phyloP scores from a whole-genome alignment of 225 moss, liverwort and hornwort species.

The Polytrichum formosum region DNA sequence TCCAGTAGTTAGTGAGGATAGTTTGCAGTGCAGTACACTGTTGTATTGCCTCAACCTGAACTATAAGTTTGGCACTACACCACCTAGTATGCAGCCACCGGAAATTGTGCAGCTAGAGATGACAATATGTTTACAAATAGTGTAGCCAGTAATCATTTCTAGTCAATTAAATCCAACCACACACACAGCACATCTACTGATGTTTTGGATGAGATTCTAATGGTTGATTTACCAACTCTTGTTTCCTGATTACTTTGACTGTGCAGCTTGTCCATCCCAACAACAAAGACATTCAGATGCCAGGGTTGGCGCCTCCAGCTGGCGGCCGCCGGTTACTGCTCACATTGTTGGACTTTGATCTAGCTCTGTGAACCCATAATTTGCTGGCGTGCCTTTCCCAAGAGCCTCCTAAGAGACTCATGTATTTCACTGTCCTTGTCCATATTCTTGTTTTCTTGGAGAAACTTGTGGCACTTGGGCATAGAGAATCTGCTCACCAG shows the following conservation, averaged over 20 bases:
- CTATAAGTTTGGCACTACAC: too few relatives aligned
- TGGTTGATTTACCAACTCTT: background rate
- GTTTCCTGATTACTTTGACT: conserved; percentile 7
- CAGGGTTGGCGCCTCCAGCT: conserved; percentile 62
- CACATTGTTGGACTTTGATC: conserved; percentile 14
- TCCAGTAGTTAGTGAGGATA: too few relatives aligned
- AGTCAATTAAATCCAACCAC: too few relatives aligned
- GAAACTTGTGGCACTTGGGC: background rate
- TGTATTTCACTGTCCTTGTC: background rate
- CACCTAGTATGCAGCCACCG: too few relatives aligned
- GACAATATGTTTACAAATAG: too few relatives aligned
- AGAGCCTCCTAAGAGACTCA: background rate
- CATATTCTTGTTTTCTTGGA: background rate
- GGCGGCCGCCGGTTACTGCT: conserved; percentile 36
- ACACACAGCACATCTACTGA: too few relatives aligned
- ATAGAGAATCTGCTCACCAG: background rate
- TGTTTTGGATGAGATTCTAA: too few relatives aligned
- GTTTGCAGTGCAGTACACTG: too few relatives aligned
- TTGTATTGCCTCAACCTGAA: too few relatives aligned
- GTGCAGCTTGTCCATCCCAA: conserved; percentile 82
- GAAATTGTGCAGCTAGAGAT: too few relatives aligned
- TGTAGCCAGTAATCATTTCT: too few relatives aligned
- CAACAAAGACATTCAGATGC: conserved; percentile 58
- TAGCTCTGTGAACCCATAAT: conserved; percentile 2
- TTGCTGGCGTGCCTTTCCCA: background rate